Base-by-base conservation (phyloP, 2,329 filamentous ascomycete genomes). In the Leptosphaerulina australis region DNA sequence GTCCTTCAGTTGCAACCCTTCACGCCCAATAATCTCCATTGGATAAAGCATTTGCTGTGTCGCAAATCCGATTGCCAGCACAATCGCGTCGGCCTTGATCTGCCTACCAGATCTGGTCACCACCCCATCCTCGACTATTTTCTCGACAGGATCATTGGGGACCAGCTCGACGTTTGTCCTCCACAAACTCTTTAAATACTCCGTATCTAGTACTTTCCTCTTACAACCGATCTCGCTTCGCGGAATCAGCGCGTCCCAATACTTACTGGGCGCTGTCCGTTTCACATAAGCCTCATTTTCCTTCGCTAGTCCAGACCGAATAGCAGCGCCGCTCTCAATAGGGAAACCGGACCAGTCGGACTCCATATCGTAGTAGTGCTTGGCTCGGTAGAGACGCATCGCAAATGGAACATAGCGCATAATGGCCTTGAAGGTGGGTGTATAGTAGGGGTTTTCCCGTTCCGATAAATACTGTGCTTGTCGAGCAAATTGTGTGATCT, bases 391-490 rank as follows among this genome's bases (percentile, higher is more conserved):
- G 5, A 76, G 41, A 6, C 74, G 71, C 74, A 78, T 78, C 12
- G 73, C 75, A 1, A 75, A 53, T 0, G 78, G 77, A 3, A 79
- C 63, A 48, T 76, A 76, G 25, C 71, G 68, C 76, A 81, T 77
- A 2, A 72, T 50, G n/a, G 64, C 68, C 56, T 77, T 75, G 65
- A 78, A 78, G 0, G 63, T 43, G 0, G 62, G 14, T 0, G 71
- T 68, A 53, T 79, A 80, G 36, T 64, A 50, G 0, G 72, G 75
- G 40, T 79, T 79, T 0, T 74, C 70, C 9, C 77, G 71, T 37
- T 77, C 74, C 2, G 74, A 68, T 1, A 82, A 67, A 67, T 76
- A 82, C 50, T 82, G 80, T 4, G 79, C 67, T 62, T 81, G 78
- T 7, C 78, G 75, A n/a, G 68, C 74, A 55, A 82, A 81, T 38